A percentile compares a stretch with the other conserved stretches of the same genome.
Conservation (phyloP, 768 basidiomycete genomes). For the Ramaria rubella region DNA sequence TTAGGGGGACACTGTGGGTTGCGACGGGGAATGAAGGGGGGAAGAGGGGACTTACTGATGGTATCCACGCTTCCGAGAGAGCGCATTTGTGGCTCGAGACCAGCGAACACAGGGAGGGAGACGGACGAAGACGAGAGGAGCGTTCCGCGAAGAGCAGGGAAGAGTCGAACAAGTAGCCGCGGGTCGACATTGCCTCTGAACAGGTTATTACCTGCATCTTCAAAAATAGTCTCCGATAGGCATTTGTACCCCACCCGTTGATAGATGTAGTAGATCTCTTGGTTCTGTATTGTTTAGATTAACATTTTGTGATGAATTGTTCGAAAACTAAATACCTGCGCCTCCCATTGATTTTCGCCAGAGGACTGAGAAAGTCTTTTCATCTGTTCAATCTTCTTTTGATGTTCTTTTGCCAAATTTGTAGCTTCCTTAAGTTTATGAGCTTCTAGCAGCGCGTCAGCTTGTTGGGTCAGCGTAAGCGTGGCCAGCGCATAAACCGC, state of each 20-base stretch:
- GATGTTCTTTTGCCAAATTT: constrained; percentile 52
- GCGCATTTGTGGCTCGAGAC: constrained; percentile 67
- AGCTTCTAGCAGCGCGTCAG: constrained; percentile 58
- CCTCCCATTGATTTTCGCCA: constrained; percentile 41
- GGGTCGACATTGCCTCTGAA: constrained; percentile 81
- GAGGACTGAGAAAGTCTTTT: constrained; percentile 38
- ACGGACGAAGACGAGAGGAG: constrained; percentile 42
- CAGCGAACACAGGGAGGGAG: constrained; percentile 63
- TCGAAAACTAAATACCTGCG: not conserved
- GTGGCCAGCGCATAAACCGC: constrained; percentile 18
- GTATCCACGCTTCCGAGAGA: constrained; percentile 66
- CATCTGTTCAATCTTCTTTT: constrained; percentile 48
- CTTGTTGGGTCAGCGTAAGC: constrained; percentile 65
- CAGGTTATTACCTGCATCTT: constrained; percentile 73
- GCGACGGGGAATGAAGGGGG: constrained; percentile 14
- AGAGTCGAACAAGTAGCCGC: constrained; percentile 73
- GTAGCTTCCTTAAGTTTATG: constrained; percentile 61
- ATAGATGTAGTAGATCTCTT: constrained; percentile 72
- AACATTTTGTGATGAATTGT: not conserved
- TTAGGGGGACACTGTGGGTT: constrained; percentile 21
- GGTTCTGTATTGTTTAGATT: constrained; percentile 33
- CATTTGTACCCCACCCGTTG: constrained; percentile 78
- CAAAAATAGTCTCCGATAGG: constrained; percentile 73
- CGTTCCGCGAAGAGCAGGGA: constrained; percentile 63
- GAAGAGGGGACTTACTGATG: constrained; percentile 62